A percentile compares a stretch with the other conserved stretches of the same genome.
Evolutionary conservation across 169 alveolate genomes (phyloP).

Genomic region (Eimeria necatrix): DNA sequence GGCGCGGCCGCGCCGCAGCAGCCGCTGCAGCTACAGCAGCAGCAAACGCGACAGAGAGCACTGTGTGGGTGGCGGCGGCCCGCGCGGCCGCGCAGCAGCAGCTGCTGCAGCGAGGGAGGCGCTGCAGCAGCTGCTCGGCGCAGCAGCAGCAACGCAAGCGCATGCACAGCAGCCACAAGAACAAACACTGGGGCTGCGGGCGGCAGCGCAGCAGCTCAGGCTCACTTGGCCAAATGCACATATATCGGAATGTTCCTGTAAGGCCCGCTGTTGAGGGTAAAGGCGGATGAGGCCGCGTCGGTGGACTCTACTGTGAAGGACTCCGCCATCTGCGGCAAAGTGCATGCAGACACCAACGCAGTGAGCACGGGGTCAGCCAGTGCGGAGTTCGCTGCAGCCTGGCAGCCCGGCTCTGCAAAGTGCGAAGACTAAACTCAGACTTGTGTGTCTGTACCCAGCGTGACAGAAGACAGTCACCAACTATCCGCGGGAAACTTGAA

Average conservation of each 20-base stretch:
- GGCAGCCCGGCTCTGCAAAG: not conserved
- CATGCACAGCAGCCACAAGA: no score
- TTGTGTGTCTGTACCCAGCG: not conserved
- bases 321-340: constrained; percentile 68
- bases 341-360: constrained; percentile 49
- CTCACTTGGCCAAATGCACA: constrained; percentile 50
- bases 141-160: no score
- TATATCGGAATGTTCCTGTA: constrained; percentile 1
- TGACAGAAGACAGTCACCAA: constrained; percentile 37
- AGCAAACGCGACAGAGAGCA: not conserved
- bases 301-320: constrained; percentile 26
- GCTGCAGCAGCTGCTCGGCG: no score
- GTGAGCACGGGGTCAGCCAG: not conserved
- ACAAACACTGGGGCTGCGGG: no score
- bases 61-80: not conserved
- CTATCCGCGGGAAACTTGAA: not conserved
- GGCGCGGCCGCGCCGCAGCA: not conserved
- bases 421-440: not conserved
- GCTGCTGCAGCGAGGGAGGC: not conserved
- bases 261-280: constrained; percentile 57
- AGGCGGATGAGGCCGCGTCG: constrained; percentile 54
- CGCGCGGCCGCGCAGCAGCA: not conserved
- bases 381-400: not conserved
- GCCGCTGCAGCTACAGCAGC: not conserved
- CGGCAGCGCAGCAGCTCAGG: no score